Base-by-base conservation (phyloP, 225 moss, liverwort and hornwort species). In the Takakia lepidozioides region DNA sequence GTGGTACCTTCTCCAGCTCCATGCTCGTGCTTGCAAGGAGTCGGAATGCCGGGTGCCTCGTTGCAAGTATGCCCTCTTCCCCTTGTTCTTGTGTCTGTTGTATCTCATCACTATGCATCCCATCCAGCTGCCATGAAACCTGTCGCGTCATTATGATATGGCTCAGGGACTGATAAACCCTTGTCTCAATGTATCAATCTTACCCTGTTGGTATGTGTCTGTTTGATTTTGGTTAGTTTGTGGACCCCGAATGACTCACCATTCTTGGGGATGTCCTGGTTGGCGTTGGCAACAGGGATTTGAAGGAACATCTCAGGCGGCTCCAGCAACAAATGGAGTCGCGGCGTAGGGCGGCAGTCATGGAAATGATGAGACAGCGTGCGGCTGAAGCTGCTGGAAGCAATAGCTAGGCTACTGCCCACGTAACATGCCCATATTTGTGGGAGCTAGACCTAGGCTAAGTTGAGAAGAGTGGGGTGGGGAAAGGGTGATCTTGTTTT, bases 351-450 rank as follows among this genome's bases (percentile, higher is more conserved):
- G 95, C 84, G 54, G 95, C 95, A 52, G 95, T 95, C 26, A 95
- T 87, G 80, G 95, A 95, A 56, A 95, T 90, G 95, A 95, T 95
- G 95, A 84, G 95, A 61, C 86, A 87, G 71, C 82, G 95, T 60
- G 95, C 90, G 62, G 87, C 86, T 45, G 95, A 95, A 73, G 84
- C 95, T 60, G 87, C 87, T 20, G 90, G 80, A 53, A 82, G 68
- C 65, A 77, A 66, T 51, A 70, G 75, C 79, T 95, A 81, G 75
- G 51, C 21, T 27, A 32, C 22, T 39, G 28, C 49, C 43, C 49
- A 16, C 29, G 53, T 46, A 16, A 48, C 58, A 43, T 63, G 53
- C 56, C 59, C 38, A 55, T 54, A 65, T 39, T 52, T 52, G 29
- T 36, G 50, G 54, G 57, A 53, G 54, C 16, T 20, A 59, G 26